Conservation (phyloP, 208 protist species). For the Trypanosoma avium region DNA sequence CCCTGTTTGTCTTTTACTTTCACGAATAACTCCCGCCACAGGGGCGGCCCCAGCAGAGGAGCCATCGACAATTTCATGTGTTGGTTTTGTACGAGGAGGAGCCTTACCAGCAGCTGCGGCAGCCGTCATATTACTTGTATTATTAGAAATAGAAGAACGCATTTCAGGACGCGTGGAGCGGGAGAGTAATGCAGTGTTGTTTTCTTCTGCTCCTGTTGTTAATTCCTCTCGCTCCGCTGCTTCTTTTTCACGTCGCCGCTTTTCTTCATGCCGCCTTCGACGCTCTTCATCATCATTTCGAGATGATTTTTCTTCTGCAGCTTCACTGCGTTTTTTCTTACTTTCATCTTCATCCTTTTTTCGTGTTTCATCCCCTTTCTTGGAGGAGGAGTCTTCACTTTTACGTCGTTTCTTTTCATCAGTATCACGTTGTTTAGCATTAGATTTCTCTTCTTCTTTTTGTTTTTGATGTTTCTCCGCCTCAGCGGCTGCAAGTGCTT, state of each 20-base stretch:
- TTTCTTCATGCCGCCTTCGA: slow-evolving; percentile 58
- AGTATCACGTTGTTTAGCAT: background rate
- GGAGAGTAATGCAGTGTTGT: slow-evolving; percentile 5
- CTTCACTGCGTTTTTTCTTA: slow-evolving; percentile 23
- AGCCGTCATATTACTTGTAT: slow-evolving; percentile 16
- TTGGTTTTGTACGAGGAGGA: slow-evolving; percentile 71
- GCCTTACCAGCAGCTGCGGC: slow-evolving; percentile 54
- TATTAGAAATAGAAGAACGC: slow-evolving; percentile 5
- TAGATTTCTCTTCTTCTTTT: background rate
- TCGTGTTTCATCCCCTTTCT: slow-evolving; percentile 12
- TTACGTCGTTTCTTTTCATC: slow-evolving; percentile 18
- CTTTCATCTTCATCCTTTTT: slow-evolving; percentile 31
- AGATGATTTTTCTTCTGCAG: slow-evolving; percentile 22
- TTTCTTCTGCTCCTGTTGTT: slow-evolving; percentile 8
- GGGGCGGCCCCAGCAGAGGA: slow-evolving; percentile 33
- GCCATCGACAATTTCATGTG: slow-evolving; percentile 71
- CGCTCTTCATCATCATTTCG: slow-evolving; percentile 59
- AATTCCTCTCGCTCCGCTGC: background rate
- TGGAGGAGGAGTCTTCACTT: slow-evolving; percentile 7
- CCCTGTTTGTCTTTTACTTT: slow-evolving; percentile 35
- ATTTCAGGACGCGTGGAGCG: slow-evolving; percentile 1
- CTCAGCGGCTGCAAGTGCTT: background rate
- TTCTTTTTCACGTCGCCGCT: slow-evolving; percentile 53
- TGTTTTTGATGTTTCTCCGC: background rate
- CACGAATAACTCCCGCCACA: slow-evolving; percentile 59